These are phyloP conservation scores for Cladorrhinum sp. DNA, from an alignment of 2,329 filamentous ascomycete species.

Conservation along the genomic window DNA sequence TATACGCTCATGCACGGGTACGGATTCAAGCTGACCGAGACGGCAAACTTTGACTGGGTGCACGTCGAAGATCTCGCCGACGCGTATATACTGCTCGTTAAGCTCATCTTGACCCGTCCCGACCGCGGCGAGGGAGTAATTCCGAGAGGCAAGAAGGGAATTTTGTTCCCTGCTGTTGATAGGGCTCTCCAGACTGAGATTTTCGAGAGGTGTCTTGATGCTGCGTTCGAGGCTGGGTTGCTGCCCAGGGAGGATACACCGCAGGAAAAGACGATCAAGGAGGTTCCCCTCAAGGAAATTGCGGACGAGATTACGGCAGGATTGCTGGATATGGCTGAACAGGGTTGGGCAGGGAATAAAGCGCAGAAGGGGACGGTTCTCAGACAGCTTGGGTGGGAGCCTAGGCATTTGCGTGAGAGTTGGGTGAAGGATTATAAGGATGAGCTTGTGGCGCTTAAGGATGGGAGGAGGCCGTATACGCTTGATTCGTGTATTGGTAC, in stretches of 20 bases:
- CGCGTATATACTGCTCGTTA: constrained; percentile 12
- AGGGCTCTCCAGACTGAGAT: constrained; percentile 14
- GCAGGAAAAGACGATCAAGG: constrained; percentile 8
- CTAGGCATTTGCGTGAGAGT: constrained; percentile 5
- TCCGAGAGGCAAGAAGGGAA: constrained; percentile 14
- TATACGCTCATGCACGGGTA: constrained; percentile 13
- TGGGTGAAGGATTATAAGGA: constrained; percentile 11
- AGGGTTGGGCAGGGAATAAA: constrained; percentile 18
- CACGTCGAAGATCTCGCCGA: constrained; percentile 19
- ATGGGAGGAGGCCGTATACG: not conserved
- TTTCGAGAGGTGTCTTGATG: constrained; percentile 16
- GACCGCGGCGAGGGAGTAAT: constrained; percentile 15
- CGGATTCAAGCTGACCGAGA: constrained; percentile 18
- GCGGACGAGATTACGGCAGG: constrained; percentile 15
- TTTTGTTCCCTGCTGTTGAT: constrained; percentile 16
- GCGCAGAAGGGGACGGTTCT: constrained; percentile 14
- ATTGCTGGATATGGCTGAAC: constrained; percentile 11
- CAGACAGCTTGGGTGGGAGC: constrained; percentile 17
- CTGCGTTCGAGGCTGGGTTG: constrained; percentile 11
- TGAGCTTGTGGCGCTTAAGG: constrained; percentile 10
- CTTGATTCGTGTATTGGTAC: constrained; percentile 4
- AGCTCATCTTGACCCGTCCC: constrained; percentile 12
- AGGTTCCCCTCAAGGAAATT: constrained; percentile 10
- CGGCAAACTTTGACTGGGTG: constrained; percentile 21
- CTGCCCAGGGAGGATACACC: constrained; percentile 18